Conservation (phyloP, 164 flowering plant genomes). For the Macadamia integrifolia region DNA sequence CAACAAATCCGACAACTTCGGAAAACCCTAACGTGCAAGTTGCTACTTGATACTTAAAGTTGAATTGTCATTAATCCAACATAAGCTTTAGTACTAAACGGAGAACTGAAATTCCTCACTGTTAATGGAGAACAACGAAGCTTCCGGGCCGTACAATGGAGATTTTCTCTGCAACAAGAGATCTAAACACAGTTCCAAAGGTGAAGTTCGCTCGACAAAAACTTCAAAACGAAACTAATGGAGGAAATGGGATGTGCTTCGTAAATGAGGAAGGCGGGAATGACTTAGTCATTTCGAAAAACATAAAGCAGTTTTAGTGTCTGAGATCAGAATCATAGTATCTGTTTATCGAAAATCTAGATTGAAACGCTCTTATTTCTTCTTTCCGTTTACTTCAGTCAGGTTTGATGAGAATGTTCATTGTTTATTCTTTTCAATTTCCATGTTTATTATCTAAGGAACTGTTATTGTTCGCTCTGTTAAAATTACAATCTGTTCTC, state of each 20-base stretch:
- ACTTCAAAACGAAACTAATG: too few relatives aligned
- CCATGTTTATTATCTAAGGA: too few relatives aligned
- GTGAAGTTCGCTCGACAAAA: not conserved
- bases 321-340: not conserved
- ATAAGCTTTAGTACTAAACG: not conserved
- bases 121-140: not conserved
- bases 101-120: too few relatives aligned
- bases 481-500: too few relatives aligned
- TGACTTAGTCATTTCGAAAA: too few relatives aligned
- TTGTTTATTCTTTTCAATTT: too few relatives aligned
- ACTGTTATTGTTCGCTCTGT: not conserved
- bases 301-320: not conserved
- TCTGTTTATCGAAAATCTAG: not conserved
- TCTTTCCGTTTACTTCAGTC: too few relatives aligned
- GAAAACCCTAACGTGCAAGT: not conserved
- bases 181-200: not conserved
- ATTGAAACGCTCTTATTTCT: not conserved
- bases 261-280: too few relatives aligned
- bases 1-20: not conserved
- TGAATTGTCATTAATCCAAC: not conserved
- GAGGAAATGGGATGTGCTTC: too few relatives aligned
- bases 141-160: constrained; percentile 1
- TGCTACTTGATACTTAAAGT: not conserved
- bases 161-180: not conserved
- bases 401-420: too few relatives aligned